phyloP scores from a whole-genome alignment of 345 rosid species.

The Carallia pectinifolia region DNA sequence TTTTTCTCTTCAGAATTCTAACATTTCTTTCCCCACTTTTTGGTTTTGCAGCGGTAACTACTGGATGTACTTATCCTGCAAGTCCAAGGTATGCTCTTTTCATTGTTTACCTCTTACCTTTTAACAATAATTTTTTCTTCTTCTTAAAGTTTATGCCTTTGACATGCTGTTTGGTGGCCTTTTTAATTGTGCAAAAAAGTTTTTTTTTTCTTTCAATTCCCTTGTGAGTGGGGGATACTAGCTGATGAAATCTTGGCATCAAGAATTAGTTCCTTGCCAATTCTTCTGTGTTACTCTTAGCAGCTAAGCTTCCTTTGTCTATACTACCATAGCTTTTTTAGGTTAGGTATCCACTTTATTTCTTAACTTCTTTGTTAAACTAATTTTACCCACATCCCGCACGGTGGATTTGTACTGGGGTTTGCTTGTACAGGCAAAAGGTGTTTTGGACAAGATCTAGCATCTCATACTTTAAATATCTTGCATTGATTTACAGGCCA shows the following conservation, averaged over 20 bases:
- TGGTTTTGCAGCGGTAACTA: slow-evolving; percentile 13
- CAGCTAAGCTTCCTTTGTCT: too few relatives aligned
- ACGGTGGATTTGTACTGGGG: slow-evolving; percentile 10
- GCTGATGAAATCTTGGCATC: not conserved
- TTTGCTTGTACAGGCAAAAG: slow-evolving; percentile 13
- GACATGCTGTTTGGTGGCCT: not conserved
- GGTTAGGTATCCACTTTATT: too few relatives aligned
- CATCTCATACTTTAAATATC: not conserved
- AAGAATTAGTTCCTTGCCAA: too few relatives aligned
- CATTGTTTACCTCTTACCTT: not conserved
- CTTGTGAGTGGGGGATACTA: not conserved
- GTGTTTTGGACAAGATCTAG: slow-evolving; percentile 16
- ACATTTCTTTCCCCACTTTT: not conserved
- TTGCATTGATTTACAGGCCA: not conserved
- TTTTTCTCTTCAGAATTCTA: not conserved
- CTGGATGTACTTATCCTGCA: slow-evolving; percentile 18
- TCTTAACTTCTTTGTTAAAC: too few relatives aligned
- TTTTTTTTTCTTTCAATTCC: too few relatives aligned
- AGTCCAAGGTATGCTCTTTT: slow-evolving; percentile 14
- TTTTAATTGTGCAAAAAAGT: not conserved
- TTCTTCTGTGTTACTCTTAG: too few relatives aligned
- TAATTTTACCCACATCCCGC: not conserved
- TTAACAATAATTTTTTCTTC: not conserved
- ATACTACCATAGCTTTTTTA: too few relatives aligned
- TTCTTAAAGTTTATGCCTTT: not conserved